These are phyloP conservation scores for Dillenia turbinata DNA, from an alignment of 164 flowering plant genomes.

Conservation along the genomic window DNA sequence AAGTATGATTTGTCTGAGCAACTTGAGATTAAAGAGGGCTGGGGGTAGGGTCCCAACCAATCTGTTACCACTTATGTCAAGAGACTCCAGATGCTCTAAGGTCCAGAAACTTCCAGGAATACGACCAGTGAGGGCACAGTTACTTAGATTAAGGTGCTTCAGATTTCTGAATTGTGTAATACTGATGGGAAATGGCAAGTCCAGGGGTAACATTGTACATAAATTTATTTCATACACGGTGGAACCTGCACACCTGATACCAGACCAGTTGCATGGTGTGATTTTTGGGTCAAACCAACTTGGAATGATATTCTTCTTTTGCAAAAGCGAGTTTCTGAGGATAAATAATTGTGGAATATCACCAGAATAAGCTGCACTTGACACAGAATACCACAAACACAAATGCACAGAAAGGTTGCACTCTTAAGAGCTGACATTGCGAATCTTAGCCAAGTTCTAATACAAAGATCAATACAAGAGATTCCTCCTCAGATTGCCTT, in stretches of 20 bases:
- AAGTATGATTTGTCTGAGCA: conserved; percentile 40
- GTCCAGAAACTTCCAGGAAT: conserved; percentile 37
- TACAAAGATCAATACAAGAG: too few relatives aligned
- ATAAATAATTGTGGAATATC: conserved; percentile 21
- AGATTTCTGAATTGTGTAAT: conserved; percentile 38
- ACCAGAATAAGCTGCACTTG: conserved; percentile 9
- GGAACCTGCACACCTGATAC: conserved; percentile 38
- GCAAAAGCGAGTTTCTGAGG: conserved; percentile 27
- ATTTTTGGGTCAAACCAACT: conserved; percentile 40
- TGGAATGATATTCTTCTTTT: conserved; percentile 20
- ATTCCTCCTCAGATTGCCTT: too few relatives aligned
- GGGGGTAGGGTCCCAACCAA: conserved; percentile 39
- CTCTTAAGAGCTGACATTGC: conserved; percentile 3
- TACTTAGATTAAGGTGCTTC: conserved; percentile 46
- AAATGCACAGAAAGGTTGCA: conserved; percentile 1
- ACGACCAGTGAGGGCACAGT: conserved; percentile 38
- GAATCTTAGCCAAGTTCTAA: too few relatives aligned
- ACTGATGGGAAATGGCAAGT: conserved; percentile 37
- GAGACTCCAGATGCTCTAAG: conserved; percentile 30
- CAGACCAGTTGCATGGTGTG: conserved; percentile 58
- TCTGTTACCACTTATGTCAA: conserved; percentile 46
- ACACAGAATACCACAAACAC: conserved; percentile 8
- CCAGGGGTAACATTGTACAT: conserved; percentile 20
- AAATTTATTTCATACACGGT: conserved; percentile 35
- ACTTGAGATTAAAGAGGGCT: conserved; percentile 28